Base-by-base conservation (phyloP, 257 asterid genomes). In the Sherardia arvensis region DNA sequence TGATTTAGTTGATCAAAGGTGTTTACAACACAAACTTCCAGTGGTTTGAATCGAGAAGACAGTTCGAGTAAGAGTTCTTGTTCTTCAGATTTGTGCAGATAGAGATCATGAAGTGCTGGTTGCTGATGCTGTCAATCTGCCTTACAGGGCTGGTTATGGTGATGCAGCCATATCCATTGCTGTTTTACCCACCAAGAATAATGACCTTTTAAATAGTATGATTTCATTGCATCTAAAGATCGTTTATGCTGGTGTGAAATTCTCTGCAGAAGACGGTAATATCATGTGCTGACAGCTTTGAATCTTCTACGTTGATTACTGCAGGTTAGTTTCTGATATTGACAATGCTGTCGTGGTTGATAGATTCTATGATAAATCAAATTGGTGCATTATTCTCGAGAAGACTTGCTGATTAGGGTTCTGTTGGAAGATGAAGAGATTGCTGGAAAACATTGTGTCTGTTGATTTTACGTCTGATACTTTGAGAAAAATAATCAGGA, bases 101-200 rank as follows among this genome's bases (percentile, higher is more conserved):
- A 85, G 86, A 76, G 95, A 94, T 25, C 81, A 84, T 9, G 99
- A 90, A 73, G 97, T 93, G 53, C 69, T 93, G 74, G 95, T 93
- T 68, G 99, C 97, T 21, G 99, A 93, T 74, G 96, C 97, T 12
- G 92, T 93, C 38, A 87, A 83, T 77, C 94, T 93, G 59, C 95
- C 99, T 30, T 93, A 85, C 66, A 83, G 95, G 32, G 77, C 90
- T 66, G 85, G 88, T 67, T 93, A 80, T 69, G 85, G 95, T 26
- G 96, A 93, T 81, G 99, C 99, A 0, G 90, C 97, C 3, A 93
- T 93, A 62, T 93, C 99, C 60, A 93, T 93, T 12, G 99, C 99
- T 25, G 99, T 93, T 47, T 36, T 10, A 36, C 45, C 45, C 45
- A 18, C 15, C 40, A 66, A 36, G 43, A 34, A 23, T n/a, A n/a